These are phyloP conservation scores for Millerozyma acaciae DNA, from an alignment of 805 yeast species.

Conservation along the genomic window DNA sequence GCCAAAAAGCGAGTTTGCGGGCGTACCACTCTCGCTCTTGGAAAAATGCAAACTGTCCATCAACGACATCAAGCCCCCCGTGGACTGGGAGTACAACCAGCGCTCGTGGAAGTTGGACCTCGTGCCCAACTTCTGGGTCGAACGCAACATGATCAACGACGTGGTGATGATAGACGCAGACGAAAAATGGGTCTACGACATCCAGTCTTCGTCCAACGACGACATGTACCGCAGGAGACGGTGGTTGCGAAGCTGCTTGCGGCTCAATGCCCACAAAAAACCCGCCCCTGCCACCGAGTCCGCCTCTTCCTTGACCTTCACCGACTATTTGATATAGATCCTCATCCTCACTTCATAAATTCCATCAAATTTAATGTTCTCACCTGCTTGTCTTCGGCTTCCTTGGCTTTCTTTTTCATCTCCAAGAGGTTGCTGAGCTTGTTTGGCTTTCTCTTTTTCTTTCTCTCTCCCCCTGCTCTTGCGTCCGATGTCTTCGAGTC, in stretches of 20 bases:
- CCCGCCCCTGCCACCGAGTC: background rate
- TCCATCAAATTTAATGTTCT: conserved; percentile 46
- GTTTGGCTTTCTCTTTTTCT: conserved; percentile 46
- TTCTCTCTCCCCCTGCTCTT: too few species aligned
- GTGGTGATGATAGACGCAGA: conserved; percentile 62
- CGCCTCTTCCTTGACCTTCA: background rate
- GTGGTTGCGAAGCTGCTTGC: conserved; percentile 52
- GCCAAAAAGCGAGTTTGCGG: background rate
- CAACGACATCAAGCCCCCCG: conserved; percentile 51
- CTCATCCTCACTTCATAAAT: conserved; percentile 33
- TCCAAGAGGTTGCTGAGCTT: conserved; percentile 39
- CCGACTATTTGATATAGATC: conserved; percentile 3
- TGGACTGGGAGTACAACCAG: conserved; percentile 50
- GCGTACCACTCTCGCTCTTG: conserved; percentile 1
- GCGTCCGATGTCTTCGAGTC: too few species aligned
- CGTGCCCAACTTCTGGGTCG: conserved; percentile 62
- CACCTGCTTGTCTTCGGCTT: conserved; percentile 21
- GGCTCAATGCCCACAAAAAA: conserved; percentile 1
- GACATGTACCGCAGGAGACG: conserved; percentile 57
- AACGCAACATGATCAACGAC: conserved; percentile 43
- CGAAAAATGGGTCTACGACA: conserved; percentile 85
- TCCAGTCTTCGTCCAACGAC: conserved; percentile 26
- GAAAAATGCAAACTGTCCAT: conserved; percentile 15
- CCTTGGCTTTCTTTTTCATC: conserved; percentile 34
- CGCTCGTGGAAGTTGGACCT: conserved; percentile 66